These are phyloP conservation scores for Aquilaria yunnanensis DNA, from an alignment of 345 rosid species.

Conservation along the genomic window DNA sequence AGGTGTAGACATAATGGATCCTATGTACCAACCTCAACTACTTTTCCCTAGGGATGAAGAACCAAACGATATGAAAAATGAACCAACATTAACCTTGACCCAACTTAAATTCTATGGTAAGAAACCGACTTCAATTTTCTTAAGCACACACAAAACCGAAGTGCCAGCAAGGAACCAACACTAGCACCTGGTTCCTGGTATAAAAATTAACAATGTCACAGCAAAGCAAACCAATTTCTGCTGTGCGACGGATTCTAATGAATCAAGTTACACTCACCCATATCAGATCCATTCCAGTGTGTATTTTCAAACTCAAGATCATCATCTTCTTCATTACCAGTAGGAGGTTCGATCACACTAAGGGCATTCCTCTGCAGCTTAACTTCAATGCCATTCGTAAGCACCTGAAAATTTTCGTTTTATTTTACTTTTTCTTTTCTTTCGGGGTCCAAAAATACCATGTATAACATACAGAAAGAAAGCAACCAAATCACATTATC, in stretches of 20 bases:
- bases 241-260: not conserved
- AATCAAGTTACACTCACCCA: constrained; percentile 49
- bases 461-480: too few relatives aligned
- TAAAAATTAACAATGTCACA: too few relatives aligned
- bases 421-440: too few relatives aligned
- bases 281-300: constrained; percentile 67
- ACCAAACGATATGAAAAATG: too few relatives aligned
- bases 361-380: constrained; percentile 98
- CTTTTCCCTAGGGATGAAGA: constrained; percentile 12
- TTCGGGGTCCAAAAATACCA: too few relatives aligned
- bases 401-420: constrained; percentile 45
- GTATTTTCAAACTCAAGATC: constrained; percentile 62
- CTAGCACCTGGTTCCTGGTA: too few relatives aligned
- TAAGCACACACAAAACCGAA: too few relatives aligned
- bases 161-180: too few relatives aligned
- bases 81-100: too few relatives aligned
- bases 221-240: constrained; percentile 1
- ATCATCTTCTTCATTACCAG: constrained; percentile 89
- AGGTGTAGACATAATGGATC: constrained; percentile 53
- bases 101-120: too few relatives aligned
- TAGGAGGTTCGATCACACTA: constrained; percentile 93
- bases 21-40: constrained; percentile 43
- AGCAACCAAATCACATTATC: too few relatives aligned
- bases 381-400: constrained; percentile 96
- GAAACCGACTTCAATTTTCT: too few relatives aligned